Base-by-base conservation (phyloP, 2,329 filamentous ascomycete species). In the Dactylonectria estremocensis region DNA sequence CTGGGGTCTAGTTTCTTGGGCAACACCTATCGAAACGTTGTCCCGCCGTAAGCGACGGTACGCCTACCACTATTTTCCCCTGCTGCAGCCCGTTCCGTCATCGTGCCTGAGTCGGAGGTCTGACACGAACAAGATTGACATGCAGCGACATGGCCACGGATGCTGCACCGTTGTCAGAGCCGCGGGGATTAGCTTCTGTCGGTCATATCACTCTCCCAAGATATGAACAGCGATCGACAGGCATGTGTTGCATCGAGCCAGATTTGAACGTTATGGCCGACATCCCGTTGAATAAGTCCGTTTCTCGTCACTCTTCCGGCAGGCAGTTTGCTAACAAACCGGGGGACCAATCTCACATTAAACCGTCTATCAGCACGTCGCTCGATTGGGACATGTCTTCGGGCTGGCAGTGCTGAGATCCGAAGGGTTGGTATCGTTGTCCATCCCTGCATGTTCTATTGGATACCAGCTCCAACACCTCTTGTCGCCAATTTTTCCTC, bases 11-110 rank as follows among this genome's bases (percentile, higher is more conserved):
- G 57, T 61, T 33, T 35, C 45, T 59, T 24, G 56, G 65, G 58
- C 48, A 56, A 50, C 31, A 66, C 63, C 53, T 66, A 61, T 61
- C 64, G 61, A 72, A 73, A 66, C 60, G 65, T 58, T 69, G 48
- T 71, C 43, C 73, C 73, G 73, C 73, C 70, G 73, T 75, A 75
- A 76, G 73, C 73, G 73, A 76, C 70, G 62, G 72, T 73, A 64
- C 37, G 49, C 48, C 31, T 49, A 58, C 31, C 54, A 37, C 58
- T 53, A 33, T 65, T 52, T 52, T 28, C 52, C 33, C 22, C 54
- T 28, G 57, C 67, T 53, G 63, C 59, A 70, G 49, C 55, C 66
- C 31, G 58, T 66, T 69, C 67, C 65, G 70, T 74, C 73, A 75
- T 73, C 54, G 52, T 61, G 45, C 63, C 45, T 61, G 62, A 68